Evolutionary conservation across 129 eudicot species (phyloP).

Genomic region (Flaveria trinervia): DNA sequence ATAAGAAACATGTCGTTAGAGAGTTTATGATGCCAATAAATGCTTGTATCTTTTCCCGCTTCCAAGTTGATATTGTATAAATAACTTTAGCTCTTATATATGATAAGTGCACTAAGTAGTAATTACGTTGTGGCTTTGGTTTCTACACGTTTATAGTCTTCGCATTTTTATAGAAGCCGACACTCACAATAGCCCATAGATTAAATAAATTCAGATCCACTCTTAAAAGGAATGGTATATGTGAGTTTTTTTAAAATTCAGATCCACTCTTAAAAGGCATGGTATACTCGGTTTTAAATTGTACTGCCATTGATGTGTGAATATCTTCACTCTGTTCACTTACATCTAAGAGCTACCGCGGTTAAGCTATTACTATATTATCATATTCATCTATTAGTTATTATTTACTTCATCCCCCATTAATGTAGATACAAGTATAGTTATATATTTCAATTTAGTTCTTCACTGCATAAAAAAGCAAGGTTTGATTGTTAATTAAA

Average conservation of each 20-base stretch:
- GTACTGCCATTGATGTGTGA: not conserved
- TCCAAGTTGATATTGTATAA: not conserved
- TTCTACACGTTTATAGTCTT: conserved; percentile 1
- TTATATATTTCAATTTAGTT: too few species aligned
- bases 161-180: not conserved
- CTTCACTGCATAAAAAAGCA: too few species aligned
- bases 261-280: not conserved
- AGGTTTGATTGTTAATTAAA: too few species aligned
- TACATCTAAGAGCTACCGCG: not conserved
- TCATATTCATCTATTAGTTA: too few species aligned
- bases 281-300: not conserved
- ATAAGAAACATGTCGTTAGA: too few species aligned
- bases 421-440: too few species aligned
- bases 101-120: conserved; percentile 2
- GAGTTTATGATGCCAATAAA: conserved; percentile 7
- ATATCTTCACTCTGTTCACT: not conserved
- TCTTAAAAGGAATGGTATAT: not conserved
- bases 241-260: not conserved
- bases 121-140: not conserved
- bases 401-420: too few species aligned
- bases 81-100: not conserved
- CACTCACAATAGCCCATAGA: not conserved
- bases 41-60: not conserved
- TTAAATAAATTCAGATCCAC: not conserved
- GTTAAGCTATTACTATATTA: not conserved